Evolutionary conservation across 306 rosid genomes (phyloP), one percentile per base, ranked within the genome.

Genomic region (Betula pendula): DNA sequence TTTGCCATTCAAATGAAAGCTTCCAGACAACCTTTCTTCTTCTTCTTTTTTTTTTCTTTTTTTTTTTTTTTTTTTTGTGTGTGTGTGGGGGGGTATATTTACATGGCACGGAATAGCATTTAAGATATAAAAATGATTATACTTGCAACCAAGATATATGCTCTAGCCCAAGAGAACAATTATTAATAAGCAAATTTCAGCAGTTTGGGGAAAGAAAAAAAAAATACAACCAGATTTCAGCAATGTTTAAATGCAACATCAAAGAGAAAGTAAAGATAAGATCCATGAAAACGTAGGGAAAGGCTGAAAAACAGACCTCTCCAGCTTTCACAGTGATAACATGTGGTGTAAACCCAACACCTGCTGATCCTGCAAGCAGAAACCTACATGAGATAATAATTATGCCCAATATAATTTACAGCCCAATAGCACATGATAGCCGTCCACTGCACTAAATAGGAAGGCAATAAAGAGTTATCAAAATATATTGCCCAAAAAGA

Each of bases 271-370:
- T 16, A 15, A n/a, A 15, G 10, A 24, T 15, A 40, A 38, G 52
- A 71, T 52, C 59, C 15, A 62, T 29, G n/a, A 35, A 31, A 29
- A 31, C 10, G n/a, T 29, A 31, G 2, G 68, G 9, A 50, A 35
- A 67, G 40, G 17, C 13, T 70, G 77, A 68, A 35, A 68, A 31
- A 55, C 42, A 31, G 48, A 73, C 97, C 96, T 92, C 97, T 73
- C 96, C 96, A 29, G 94, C 80, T 75, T 89, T 89, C 52, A 87
- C 97, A 24, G 89, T 83, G 42, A 90, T 83, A 70, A 90, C 83
- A 73, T 92, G 96, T 3, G 93, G 87, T 3, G 86, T 80, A 52
- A 88, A 85, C 20, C 87, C 80, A 58, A 71, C 27, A 19, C 85
- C 82, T 6, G 77, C 83, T 49, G 89, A 71, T 17, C 93, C 96